Evolutionary conservation across 2,329 filamentous ascomycete genomes (phyloP).

Genomic region (Amauroascus niger): DNA sequence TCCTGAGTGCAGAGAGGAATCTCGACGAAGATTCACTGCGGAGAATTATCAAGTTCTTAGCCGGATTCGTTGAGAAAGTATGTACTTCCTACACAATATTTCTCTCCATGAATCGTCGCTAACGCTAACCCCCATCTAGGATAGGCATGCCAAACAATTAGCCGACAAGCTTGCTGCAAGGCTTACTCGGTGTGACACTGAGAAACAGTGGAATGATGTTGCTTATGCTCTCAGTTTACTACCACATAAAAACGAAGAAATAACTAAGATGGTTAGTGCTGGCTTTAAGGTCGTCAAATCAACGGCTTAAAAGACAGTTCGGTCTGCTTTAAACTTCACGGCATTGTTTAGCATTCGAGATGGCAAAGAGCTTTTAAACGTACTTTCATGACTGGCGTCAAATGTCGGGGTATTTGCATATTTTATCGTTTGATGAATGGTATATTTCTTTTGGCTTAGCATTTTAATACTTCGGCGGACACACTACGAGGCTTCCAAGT

Average conservation of each 20-base stretch:
- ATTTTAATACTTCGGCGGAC: background rate
- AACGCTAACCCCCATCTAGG: constrained; percentile 43
- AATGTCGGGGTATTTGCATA: background rate
- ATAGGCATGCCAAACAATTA: constrained; percentile 93
- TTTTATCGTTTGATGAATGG: background rate
- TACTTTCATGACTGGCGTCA: background rate
- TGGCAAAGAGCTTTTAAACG: background rate
- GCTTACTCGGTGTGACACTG: constrained; percentile 74
- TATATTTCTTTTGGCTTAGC: background rate
- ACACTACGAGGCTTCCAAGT: too few species aligned
- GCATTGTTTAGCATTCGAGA: background rate
- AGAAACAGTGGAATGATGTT: constrained; percentile 96
- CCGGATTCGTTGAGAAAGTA: constrained; percentile 97
- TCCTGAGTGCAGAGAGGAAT: constrained; percentile 70
- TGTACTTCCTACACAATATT: constrained; percentile 19
- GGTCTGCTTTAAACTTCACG: background rate
- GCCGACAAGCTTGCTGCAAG: constrained; percentile 85
- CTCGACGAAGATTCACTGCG: constrained; percentile 79
- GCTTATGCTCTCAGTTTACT: constrained; percentile 81
- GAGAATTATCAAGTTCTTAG: constrained; percentile 81
- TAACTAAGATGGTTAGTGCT: constrained; percentile 34
- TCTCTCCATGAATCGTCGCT: background rate
- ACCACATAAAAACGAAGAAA: constrained; percentile 56
- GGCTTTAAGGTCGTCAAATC: constrained; percentile 55
- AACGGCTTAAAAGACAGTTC: constrained; percentile 38